phyloP scores from a whole-genome alignment of 2,329 filamentous ascomycete species.

The Tolypocladium tundrense region DNA sequence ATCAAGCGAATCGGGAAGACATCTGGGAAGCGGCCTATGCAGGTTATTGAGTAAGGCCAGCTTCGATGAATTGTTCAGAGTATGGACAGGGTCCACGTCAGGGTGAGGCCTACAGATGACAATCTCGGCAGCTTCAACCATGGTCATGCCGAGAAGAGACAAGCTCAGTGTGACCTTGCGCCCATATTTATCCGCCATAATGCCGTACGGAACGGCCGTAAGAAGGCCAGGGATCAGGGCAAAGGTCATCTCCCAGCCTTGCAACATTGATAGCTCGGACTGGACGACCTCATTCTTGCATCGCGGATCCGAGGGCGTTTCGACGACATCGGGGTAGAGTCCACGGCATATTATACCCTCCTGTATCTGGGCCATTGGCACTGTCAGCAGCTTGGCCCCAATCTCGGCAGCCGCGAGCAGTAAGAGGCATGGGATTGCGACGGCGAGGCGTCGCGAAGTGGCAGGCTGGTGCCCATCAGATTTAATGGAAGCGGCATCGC shows the following conservation, averaged over 20 bases:
- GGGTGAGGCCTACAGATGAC: no score
- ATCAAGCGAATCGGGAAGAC: no score
- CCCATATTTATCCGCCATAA: background rate
- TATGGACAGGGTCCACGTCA: no score
- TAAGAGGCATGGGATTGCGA: background rate
- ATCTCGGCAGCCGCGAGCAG: background rate
- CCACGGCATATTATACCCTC: background rate
- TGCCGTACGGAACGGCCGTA: background rate
- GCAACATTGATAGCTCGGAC: background rate
- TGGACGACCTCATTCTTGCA: background rate
- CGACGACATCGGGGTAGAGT: background rate
- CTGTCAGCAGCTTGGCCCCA: background rate
- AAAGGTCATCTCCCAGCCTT: background rate
- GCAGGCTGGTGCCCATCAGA: no score
- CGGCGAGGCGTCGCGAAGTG: background rate
- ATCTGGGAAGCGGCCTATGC: no score
- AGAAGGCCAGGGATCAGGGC: background rate
- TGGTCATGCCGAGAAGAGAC: no score
- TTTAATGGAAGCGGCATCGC: no score
- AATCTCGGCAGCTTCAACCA: no score
- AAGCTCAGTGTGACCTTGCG: no score
- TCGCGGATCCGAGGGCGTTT: background rate
- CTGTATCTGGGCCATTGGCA: background rate
- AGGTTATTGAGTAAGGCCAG: no score
- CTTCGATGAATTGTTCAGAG: no score